Conservation (phyloP, 2,329 filamentous ascomycete genomes). For the Hortaea werneckii region DNA sequence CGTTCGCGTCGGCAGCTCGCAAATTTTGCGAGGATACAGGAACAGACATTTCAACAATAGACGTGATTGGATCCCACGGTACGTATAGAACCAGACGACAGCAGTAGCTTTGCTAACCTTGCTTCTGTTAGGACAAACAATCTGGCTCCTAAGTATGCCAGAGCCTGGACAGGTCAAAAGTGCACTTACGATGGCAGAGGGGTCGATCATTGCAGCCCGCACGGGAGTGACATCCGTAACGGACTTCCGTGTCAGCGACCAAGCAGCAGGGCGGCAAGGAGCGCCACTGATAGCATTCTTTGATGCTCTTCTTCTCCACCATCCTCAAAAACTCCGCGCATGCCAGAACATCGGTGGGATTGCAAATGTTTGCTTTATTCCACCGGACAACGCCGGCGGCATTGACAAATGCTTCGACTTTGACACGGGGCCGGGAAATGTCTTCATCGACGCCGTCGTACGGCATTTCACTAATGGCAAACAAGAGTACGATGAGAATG, state of each 20-base stretch:
- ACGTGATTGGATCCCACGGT: slow-evolving; percentile 48
- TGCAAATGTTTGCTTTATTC: slow-evolving; percentile 52
- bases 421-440: slow-evolving; percentile 25
- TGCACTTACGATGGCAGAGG: slow-evolving; percentile 49
- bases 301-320: slow-evolving; percentile 46
- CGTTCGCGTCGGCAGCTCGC: slow-evolving; percentile 44
- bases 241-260: slow-evolving; percentile 48
- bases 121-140: no score
- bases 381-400: slow-evolving; percentile 33
- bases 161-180: slow-evolving; percentile 36
- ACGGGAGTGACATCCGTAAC: slow-evolving; percentile 51
- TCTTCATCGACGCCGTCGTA: slow-evolving; percentile 25
- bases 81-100: no score
- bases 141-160: slow-evolving; percentile 47
- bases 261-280: slow-evolving; percentile 46
- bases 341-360: slow-evolving; percentile 55
- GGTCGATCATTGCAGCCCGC: slow-evolving; percentile 42
- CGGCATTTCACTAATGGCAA: slow-evolving; percentile 22
- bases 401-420: slow-evolving; percentile 20
- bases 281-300: slow-evolving; percentile 49
- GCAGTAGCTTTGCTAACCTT: no score
- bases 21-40: slow-evolving; percentile 39
- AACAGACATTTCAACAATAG: slow-evolving; percentile 38
- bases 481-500: slow-evolving; percentile 24
- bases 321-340: slow-evolving; percentile 46